Base-by-base conservation (phyloP, 768 basidiomycete species). In the Agrocybe praecox region DNA sequence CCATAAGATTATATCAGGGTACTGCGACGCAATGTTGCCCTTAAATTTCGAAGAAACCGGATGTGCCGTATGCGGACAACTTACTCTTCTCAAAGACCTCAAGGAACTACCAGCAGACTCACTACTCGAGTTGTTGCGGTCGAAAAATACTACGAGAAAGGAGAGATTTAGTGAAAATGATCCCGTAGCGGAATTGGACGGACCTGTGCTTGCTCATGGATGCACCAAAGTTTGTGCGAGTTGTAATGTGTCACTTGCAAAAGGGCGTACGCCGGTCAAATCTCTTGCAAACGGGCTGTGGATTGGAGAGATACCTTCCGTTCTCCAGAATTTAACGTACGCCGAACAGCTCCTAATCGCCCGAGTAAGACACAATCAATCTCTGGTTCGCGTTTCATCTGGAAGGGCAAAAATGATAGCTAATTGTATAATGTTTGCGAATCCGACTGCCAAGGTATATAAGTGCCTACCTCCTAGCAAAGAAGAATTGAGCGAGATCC, bases 211-310 rank as follows among this genome's bases (percentile, higher is more conserved):
- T 2, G 63, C 57, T 6, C 11, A 36, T 4, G 17, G 34, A 0
- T 68, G 63, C 48, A 23, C 43, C 2, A 17, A 42, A 2, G 44
- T 69, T 0, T 71, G 70, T 56, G 7, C 7, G 3, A 6, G 8
- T 1, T 71, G 70, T 36, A 11, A 47, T 2, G 17, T 1, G 1
- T 11, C 19, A 1, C 6, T 72, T 1, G 1, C 43, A 5, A 62
- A 57, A 18, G 56, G 56, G 5, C 63, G 50, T 33, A 51, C 64
- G 2, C 73, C 74, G 2, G 33, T 52, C 1, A 40, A 60, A 47
- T 62, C 73, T 0, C 49, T 77, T 6, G 72, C 73, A 0, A 74
- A 72, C 63, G 70, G 72, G 0, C 45, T 74, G 2, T 76, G 75
- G 75, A 8, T 79, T 1, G 76, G 77, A 0, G 52, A 68, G 2